These are phyloP conservation scores for Chalara sp. DNA, from an alignment of 2,329 filamentous ascomycete species.

Conservation along the genomic window DNA sequence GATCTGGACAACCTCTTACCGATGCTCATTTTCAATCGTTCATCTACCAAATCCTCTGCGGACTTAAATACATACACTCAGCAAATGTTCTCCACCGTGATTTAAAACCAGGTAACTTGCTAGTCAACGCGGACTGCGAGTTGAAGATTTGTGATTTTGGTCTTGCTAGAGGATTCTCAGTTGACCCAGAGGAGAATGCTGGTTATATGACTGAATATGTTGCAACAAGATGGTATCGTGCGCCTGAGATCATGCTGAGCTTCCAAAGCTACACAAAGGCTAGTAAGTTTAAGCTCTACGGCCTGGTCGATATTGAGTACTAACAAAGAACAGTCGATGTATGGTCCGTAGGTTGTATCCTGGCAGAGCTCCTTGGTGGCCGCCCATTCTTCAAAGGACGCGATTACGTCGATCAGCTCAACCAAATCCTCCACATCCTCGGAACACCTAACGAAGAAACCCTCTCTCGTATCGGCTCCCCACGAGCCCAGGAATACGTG, in stretches of 20 bases:
- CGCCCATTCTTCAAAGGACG: conserved; percentile 98
- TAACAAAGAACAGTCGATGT: conserved; percentile 70
- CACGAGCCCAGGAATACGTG: conserved; percentile 95
- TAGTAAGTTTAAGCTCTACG: conserved; percentile 58
- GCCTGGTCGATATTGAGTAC: neutral
- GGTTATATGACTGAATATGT: conserved; percentile 99
- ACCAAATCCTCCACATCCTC: conserved; percentile 97
- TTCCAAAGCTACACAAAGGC: conserved; percentile 99
- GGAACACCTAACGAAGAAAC: conserved; percentile 96
- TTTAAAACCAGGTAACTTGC: conserved; percentile 90
- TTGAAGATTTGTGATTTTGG: conserved; percentile 99
- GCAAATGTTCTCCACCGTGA: conserved; percentile 96
- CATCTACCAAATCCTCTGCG: conserved; percentile 99
- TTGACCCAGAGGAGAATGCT: conserved; percentile 96
- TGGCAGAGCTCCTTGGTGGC: conserved; percentile 90
- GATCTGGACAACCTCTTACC: conserved; percentile 92
- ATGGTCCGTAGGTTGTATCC: conserved; percentile 97
- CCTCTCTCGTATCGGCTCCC: conserved; percentile 85
- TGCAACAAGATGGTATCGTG: conserved; percentile 96
- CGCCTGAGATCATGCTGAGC: conserved; percentile 98
- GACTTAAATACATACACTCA: conserved; percentile 98
- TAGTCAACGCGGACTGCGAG: conserved; percentile 98
- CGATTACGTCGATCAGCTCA: conserved; percentile 98
- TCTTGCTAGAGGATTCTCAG: conserved; percentile 89
- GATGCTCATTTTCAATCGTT: conserved; percentile 99